These are phyloP conservation scores for Pseudozyma pruni DNA, from an alignment of 1,284 basidiomycete genomes.

Conservation along the genomic window DNA sequence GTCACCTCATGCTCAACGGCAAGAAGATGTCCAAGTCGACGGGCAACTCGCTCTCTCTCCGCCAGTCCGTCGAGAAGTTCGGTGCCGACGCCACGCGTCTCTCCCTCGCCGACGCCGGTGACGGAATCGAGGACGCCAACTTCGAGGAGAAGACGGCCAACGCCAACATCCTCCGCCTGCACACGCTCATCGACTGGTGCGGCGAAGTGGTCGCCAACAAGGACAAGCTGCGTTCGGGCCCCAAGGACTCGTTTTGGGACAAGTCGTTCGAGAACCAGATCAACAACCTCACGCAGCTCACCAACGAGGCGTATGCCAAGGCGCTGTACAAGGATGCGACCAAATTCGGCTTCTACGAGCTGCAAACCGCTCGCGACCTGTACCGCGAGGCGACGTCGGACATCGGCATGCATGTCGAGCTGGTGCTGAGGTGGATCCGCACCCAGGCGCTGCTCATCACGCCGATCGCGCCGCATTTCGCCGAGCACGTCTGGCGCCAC, in stretches of 20 bases:
- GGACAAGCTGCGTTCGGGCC: constrained; percentile 75
- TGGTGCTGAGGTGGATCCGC: constrained; percentile 82
- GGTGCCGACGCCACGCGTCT: constrained; percentile 92
- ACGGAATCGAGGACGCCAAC: constrained; percentile 96
- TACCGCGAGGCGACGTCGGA: constrained; percentile 89
- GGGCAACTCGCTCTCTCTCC: constrained; percentile 71
- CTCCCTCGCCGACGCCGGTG: constrained; percentile 93
- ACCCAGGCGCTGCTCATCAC: constrained; percentile 81
- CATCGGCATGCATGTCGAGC: constrained; percentile 85
- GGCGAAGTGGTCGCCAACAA: constrained; percentile 79
- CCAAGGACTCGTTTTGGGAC: constrained; percentile 72
- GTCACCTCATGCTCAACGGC: constrained; percentile 96
- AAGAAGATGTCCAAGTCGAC: constrained; percentile 99
- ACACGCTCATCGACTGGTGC: constrained; percentile 92
- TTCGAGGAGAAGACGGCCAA: constrained; percentile 99
- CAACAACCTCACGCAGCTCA: constrained; percentile 82
- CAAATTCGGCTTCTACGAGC: constrained; percentile 95
- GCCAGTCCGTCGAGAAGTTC: constrained; percentile 73
- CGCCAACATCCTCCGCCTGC: constrained; percentile 92
- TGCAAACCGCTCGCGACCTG: constrained; percentile 91
- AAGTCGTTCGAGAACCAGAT: constrained; percentile 90
- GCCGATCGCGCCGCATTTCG: constrained; percentile 93
- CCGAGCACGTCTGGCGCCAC: constrained; percentile 86
- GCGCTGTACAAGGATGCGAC: constrained; percentile 95
- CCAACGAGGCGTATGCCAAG: constrained; percentile 74